Evolutionary conservation across 2,329 filamentous ascomycete species (phyloP).

Genomic region (Cladosporium sphaerospermum): DNA sequence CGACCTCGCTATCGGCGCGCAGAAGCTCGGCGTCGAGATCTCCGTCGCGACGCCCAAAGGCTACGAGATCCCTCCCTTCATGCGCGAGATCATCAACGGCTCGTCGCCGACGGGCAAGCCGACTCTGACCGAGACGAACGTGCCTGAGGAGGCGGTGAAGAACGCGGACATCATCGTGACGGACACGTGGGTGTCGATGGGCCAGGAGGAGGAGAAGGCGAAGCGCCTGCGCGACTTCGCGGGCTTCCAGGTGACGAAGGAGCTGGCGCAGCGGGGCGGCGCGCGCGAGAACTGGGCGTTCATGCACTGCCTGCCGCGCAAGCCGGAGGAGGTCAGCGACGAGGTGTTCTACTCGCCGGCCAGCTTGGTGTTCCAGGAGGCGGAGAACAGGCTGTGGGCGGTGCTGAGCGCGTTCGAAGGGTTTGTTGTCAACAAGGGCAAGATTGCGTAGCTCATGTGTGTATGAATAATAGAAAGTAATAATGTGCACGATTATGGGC

Average conservation of each 20-base stretch:
- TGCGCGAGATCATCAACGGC: conserved; percentile 65
- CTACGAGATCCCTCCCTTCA: conserved; percentile 71
- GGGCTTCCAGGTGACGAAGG: conserved; percentile 86
- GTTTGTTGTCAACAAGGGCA: conserved; percentile 92
- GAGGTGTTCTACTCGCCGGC: conserved; percentile 86
- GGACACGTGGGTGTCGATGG: conserved; percentile 98
- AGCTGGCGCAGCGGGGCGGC: conserved; percentile 74
- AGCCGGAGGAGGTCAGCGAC: conserved; percentile 87
- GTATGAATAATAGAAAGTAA: background rate
- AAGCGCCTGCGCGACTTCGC: conserved; percentile 74
- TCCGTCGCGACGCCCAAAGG: conserved; percentile 79
- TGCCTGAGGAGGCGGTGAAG: conserved; percentile 79
- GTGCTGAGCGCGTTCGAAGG: conserved; percentile 75
- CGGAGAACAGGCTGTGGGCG: conserved; percentile 89
- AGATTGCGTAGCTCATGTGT: conserved; percentile 42
- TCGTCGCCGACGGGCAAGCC: conserved; percentile 34
- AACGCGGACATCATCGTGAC: conserved; percentile 86
- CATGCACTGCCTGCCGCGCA: conserved; percentile 94
- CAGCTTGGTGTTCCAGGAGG: conserved; percentile 87
- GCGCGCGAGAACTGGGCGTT: conserved; percentile 91
- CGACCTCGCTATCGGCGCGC: conserved; percentile 79
- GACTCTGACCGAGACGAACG: conserved; percentile 62
- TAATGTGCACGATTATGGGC: background rate
- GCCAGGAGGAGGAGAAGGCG: conserved; percentile 78
- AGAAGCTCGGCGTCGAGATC: conserved; percentile 82